Evolutionary conservation across 108 stramenopile species (phyloP), one percentile per base, ranked within the genome.

Genomic region (Skeletonema grethae): DNA sequence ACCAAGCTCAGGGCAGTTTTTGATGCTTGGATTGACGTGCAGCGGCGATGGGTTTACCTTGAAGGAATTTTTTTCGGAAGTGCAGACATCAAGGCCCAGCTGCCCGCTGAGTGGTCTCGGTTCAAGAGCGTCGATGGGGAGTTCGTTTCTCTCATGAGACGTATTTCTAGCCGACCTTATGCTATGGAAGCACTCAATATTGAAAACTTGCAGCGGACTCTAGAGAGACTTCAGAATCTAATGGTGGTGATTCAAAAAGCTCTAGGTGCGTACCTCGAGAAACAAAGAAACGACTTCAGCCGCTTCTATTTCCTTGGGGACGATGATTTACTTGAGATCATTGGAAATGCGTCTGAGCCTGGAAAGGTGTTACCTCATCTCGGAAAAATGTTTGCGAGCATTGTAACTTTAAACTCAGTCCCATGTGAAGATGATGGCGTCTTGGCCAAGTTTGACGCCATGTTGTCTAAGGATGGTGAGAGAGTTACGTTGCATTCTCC

Each of bases 251-350:
- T 98, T 53, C 99, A 99, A 73, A 83, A 89, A 67, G 97, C 98
- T 20, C 87, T 99, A 11, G 98, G 98, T 43, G 95, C 97, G 55
- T 99, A 98, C 79, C 84, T 99, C 28, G 96, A 96, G 62, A 95
- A 93, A 57, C 98, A 98, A 81, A 85, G 99, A 36, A 86, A 87
- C 58, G 92, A 91, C 45, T 98, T 99, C 79, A 82, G 91, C 48
- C 94, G 99, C 7, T 99, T 99, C 72, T 99, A 98, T 80, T 99
- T 99, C 74, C 94, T 99, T 29, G 98, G 98, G 39, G 98, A 99
- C 71, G 99, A 99, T 58, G 98, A 99, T 85, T 88, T 99, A 66
- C 86, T 99, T 46, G 97, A 99, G 82, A 97, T 99, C 57, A 91
- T 99, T 72, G 98, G 97, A 20, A 97, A 97, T 64, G 73, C 93